Conservation (phyloP, 106 monocot genomes). For the Dioscorea dumetorum region DNA sequence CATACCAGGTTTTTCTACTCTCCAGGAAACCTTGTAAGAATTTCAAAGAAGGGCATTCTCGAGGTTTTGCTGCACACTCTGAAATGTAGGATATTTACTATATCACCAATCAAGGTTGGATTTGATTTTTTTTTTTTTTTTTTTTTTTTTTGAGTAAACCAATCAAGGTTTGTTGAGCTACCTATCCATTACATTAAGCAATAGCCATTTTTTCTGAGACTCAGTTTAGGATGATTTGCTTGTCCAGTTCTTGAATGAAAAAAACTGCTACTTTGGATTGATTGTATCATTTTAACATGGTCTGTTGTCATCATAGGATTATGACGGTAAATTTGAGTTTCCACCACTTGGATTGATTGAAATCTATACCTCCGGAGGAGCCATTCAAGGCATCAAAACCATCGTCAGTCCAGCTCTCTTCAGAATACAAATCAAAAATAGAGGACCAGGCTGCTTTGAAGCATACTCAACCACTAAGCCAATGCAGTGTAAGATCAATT, state of each 20-base stretch:
- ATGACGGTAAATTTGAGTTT: not conserved
- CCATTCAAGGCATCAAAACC: conserved; percentile 5
- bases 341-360: conserved; percentile 23
- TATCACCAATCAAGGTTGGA: conserved; percentile 13
- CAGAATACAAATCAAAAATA: not conserved
- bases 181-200: too few species aligned
- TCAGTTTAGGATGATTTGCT: too few species aligned
- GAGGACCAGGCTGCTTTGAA: not conserved
- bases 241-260: too few species aligned
- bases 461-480: not conserved
- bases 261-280: too few species aligned
- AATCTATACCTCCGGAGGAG: conserved; percentile 27
- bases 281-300: not conserved
- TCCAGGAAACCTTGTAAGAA: conserved; percentile 13
- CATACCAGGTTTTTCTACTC: too few species aligned
- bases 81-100: conserved; percentile 6
- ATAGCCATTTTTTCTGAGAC: too few species aligned
- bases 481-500: conserved; percentile 2
- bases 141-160: too few species aligned
- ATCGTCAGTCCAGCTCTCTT: not conserved
- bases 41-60: not conserved
- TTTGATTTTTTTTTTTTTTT: too few species aligned
- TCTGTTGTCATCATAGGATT: not conserved
- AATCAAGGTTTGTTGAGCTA: not conserved
- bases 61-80: conserved; percentile 1